Base-by-base conservation (phyloP, 768 basidiomycete genomes). In the Stropharia rugosoannulata region DNA sequence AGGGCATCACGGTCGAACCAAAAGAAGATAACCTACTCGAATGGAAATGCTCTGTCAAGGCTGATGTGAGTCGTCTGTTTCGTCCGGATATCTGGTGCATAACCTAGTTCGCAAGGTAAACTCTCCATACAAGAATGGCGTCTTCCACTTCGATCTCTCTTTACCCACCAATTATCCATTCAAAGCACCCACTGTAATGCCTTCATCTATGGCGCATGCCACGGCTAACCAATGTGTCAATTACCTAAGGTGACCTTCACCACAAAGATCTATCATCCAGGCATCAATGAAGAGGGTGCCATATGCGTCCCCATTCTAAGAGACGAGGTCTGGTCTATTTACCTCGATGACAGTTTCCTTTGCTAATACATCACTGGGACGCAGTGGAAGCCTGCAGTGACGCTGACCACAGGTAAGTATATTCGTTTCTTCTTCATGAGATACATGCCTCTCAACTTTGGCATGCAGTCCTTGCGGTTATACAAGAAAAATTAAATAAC, bases 221-320 rank as follows among this genome's bases (percentile, higher is more conserved):
- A 15, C 32, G 22, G 40, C 47, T 43, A 37, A 49, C 32, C 19
- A n/a, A 15, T 36, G 18, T 42, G 19, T 32, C 29, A 51, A 55
- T 57, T 58, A 36, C 48, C 62, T 63, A 64, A 93, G 91, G 89
- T 94, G 40, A 84, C 82, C 37, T 93, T 94, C 70, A 83, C 76
- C 39, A 94, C 92, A 53, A 93, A 86, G 79, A 87, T 94, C 44
- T 94, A 94, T 67, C 92, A 94, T 69, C 92, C 92, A 25, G 92
- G 93, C 37, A 89, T 94, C 68, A 92, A 94, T 59, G 92, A 93
- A 54, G 90, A 94, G 66, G 92, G 92, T 35, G 77, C 81, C 19
- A 93, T 94, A 55, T 94, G 92, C 66, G 84, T 94, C 32, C 87
- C 91, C 35, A 80, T 94, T 45, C 79, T 94, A 49, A 82, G 89